phyloP scores from a whole-genome alignment of 352 stramenopile genomes.

The Globisporangium spiculum region DNA sequence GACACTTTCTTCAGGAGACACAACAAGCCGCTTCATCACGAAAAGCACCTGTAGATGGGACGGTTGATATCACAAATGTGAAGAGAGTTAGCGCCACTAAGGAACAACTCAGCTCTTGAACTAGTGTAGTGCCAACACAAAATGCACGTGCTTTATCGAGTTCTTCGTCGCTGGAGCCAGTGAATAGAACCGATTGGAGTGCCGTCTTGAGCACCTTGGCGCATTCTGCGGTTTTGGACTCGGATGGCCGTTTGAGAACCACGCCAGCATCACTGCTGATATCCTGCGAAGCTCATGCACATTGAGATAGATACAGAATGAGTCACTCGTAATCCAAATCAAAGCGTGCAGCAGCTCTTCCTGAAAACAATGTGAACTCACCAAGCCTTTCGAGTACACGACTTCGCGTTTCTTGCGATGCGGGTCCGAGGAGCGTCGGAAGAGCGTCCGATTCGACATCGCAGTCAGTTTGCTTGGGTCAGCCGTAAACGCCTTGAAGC shows the following conservation, averaged over 20 bases:
- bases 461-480: conserved; percentile 28
- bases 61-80: neutral
- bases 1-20: conserved; percentile 76
- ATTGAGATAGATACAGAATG: neutral
- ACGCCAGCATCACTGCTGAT: conserved; percentile 30
- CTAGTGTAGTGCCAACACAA: neutral
- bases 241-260: conserved; percentile 46
- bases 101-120: neutral
- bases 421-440: conserved; percentile 47
- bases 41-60: conserved; percentile 47
- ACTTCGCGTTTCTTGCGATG: conserved; percentile 72
- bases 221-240: conserved; percentile 56
- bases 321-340: neutral
- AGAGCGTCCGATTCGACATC: conserved; percentile 30
- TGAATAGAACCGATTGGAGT: conserved; percentile 60
- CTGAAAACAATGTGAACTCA: conserved; percentile 17
- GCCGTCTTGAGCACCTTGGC: conserved; percentile 50
- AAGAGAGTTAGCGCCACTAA: neutral
- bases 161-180: conserved; percentile 60
- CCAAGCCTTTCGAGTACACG: conserved; percentile 68
- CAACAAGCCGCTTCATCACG: conserved; percentile 72
- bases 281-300: conserved; percentile 22
- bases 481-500: conserved; percentile 39
- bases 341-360: neutral
- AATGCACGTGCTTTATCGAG: conserved; percentile 45